Percentiles rank a stretch among this genome's conserved stretches.
Evolutionary conservation across 2,329 filamentous ascomycete species (phyloP).

Genomic region (Nemania serpens): DNA sequence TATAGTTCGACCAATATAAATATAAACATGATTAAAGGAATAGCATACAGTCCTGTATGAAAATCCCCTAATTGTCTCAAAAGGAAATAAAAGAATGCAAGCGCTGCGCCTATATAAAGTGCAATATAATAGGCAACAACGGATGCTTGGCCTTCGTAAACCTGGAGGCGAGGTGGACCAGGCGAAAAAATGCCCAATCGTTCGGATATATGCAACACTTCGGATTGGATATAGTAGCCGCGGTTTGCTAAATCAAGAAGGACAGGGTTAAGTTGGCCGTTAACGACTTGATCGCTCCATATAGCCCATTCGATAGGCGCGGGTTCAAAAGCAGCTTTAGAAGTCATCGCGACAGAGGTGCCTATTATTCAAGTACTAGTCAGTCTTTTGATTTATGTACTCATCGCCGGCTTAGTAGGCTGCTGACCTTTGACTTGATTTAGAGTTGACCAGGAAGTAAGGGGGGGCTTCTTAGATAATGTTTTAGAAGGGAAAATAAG

Average conservation of each 20-base stretch:
- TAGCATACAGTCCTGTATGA: neutral
- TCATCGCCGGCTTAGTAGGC: slow-evolving; percentile 1
- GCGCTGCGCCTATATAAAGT: slow-evolving; percentile 1
- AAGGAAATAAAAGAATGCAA: slow-evolving; percentile 7
- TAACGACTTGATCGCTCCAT: slow-evolving; percentile 15
- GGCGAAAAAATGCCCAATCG: slow-evolving; percentile 32
- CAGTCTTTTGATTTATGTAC: slow-evolving; percentile 7
- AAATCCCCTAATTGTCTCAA: neutral
- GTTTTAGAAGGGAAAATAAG: slow-evolving; percentile 4
- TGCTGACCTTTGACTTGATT: slow-evolving; percentile 8
- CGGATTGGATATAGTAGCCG: slow-evolving; percentile 35
- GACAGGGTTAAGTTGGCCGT: slow-evolving; percentile 31
- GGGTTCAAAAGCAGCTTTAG: neutral
- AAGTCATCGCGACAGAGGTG: neutral
- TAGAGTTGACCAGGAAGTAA: slow-evolving; percentile 4
- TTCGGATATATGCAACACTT: slow-evolving; percentile 34
- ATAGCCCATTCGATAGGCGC: slow-evolving; percentile 8
- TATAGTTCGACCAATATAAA: slow-evolving; percentile 13
- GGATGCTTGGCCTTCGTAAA: slow-evolving; percentile 12
- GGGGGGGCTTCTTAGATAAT: slow-evolving; percentile 1
- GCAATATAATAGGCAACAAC: slow-evolving; percentile 2
- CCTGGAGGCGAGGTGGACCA: slow-evolving; percentile 5
- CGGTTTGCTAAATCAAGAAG: slow-evolving; percentile 31
- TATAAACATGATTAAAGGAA: slow-evolving; percentile 4
- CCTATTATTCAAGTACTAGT: slow-evolving; percentile 9